Percentiles rank a stretch among this genome's conserved stretches.
Conservation (phyloP, 768 basidiomycete genomes). For the Tephrocybe sp. region DNA sequence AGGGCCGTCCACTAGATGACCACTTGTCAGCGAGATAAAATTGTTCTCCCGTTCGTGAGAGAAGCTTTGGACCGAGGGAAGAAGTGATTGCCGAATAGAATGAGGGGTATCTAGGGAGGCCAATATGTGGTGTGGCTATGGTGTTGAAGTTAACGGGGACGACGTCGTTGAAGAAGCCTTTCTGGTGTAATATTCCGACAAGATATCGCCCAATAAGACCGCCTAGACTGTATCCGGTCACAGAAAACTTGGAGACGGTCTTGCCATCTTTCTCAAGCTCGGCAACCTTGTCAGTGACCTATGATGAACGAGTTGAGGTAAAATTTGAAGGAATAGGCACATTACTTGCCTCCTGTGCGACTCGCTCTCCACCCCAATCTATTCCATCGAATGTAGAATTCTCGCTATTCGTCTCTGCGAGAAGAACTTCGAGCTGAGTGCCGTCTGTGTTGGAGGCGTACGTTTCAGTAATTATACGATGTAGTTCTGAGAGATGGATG, state of each 20-base stretch:
- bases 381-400: slow-evolving; percentile 79
- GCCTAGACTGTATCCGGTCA: slow-evolving; percentile 78
- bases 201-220: slow-evolving; percentile 81
- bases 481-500: slow-evolving; percentile 56
- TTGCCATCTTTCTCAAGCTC: slow-evolving; percentile 50
- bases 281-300: slow-evolving; percentile 59
- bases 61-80: slow-evolving; percentile 60
- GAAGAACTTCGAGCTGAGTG: slow-evolving; percentile 56
- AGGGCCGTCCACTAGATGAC: slow-evolving; percentile 59
- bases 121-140: slow-evolving; percentile 81
- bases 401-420: slow-evolving; percentile 62
- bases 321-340: background rate
- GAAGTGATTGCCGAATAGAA: slow-evolving; percentile 52
- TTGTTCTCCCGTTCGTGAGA: slow-evolving; percentile 80
- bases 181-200: slow-evolving; percentile 66
- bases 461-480: slow-evolving; percentile 49
- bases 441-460: slow-evolving; percentile 30
- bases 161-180: slow-evolving; percentile 68
- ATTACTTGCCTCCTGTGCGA: slow-evolving; percentile 67
- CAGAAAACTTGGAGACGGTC: slow-evolving; percentile 65
- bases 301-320: background rate
- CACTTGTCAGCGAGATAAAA: slow-evolving; percentile 75
- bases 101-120: slow-evolving; percentile 63
- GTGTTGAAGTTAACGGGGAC: slow-evolving; percentile 80
- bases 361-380: slow-evolving; percentile 80